phyloP scores from a whole-genome alignment of 176 grass and related monocot species.

The Cymbopogon citratus region DNA sequence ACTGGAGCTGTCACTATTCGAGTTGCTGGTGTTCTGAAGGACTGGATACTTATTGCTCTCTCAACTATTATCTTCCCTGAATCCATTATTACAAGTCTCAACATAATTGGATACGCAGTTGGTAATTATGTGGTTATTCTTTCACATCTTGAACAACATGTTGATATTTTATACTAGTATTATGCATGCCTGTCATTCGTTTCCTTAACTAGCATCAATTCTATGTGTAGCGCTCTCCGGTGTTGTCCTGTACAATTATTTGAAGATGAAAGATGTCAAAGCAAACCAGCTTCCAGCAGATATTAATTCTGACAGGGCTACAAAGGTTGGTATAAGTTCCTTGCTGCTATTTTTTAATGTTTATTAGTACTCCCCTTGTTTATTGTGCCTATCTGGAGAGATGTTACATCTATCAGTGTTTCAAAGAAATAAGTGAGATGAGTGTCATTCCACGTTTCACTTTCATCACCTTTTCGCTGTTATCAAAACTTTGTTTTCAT shows the following conservation, averaged over 20 bases:
- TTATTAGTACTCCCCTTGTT: background rate
- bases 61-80: constrained; percentile 98
- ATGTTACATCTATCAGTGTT: constrained; percentile 4
- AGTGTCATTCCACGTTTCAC: background rate
- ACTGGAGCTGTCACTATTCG: constrained; percentile 94
- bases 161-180: constrained; percentile 18
- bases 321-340: constrained; percentile 37
- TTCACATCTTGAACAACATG: constrained; percentile 10
- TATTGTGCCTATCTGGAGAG: constrained; percentile 5
- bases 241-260: constrained; percentile 98
- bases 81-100: constrained; percentile 90
- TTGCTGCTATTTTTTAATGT: constrained; percentile 15
- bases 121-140: constrained; percentile 50
- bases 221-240: constrained; percentile 72
- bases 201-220: constrained; percentile 19
- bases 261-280: constrained; percentile 94
- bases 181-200: background rate
- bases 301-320: constrained; percentile 54
- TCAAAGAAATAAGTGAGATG: background rate
- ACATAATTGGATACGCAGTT: constrained; percentile 97
- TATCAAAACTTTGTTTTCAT: background rate
- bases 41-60: constrained; percentile 99
- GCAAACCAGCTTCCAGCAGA: constrained; percentile 62
- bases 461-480: background rate
- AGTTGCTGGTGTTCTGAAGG: constrained; percentile 98